Percentiles rank a stretch among this genome's conserved stretches.
These are phyloP conservation scores for Penicillium sp. DNA, from an alignment of 2,329 filamentous ascomycete genomes.

Conservation along the genomic window DNA sequence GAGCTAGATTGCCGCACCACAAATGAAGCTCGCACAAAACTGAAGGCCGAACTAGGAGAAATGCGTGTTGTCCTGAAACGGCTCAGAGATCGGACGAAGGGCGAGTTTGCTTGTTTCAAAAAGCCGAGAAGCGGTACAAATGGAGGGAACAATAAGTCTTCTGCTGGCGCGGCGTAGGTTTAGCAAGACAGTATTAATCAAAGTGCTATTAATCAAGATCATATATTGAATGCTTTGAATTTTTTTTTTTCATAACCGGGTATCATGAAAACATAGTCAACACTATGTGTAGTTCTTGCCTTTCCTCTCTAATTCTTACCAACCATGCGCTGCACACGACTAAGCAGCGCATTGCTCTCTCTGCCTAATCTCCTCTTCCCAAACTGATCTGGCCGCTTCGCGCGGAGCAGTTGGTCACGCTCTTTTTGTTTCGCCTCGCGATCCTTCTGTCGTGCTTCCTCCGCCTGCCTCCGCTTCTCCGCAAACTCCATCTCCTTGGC, in stretches of 20 bases:
- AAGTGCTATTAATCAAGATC: not conserved
- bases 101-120: slow-evolving; percentile 83
- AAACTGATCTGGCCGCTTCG: slow-evolving; percentile 59
- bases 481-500: slow-evolving; percentile 68
- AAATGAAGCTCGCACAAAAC: slow-evolving; percentile 71
- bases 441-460: slow-evolving; percentile 64
- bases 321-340: slow-evolving; percentile 73
- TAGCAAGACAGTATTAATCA: slow-evolving; percentile 5
- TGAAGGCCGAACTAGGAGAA: slow-evolving; percentile 85
- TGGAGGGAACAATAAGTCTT: slow-evolving; percentile 22
- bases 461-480: slow-evolving; percentile 56
- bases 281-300: not conserved
- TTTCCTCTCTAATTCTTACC: slow-evolving; percentile 32
- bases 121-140: slow-evolving; percentile 51
- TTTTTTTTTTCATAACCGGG: slow-evolving; percentile 16
- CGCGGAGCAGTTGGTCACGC: slow-evolving; percentile 62
- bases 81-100: slow-evolving; percentile 74
- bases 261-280: slow-evolving; percentile 23
- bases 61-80: slow-evolving; percentile 86
- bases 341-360: slow-evolving; percentile 73
- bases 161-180: slow-evolving; percentile 11
- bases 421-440: slow-evolving; percentile 71
- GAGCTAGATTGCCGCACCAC: slow-evolving; percentile 87
- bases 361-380: slow-evolving; percentile 77
- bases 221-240: slow-evolving; percentile 11